Conservation (phyloP, 2,329 filamentous ascomycete genomes). For the Paecilomyces dactylethromorphus region DNA sequence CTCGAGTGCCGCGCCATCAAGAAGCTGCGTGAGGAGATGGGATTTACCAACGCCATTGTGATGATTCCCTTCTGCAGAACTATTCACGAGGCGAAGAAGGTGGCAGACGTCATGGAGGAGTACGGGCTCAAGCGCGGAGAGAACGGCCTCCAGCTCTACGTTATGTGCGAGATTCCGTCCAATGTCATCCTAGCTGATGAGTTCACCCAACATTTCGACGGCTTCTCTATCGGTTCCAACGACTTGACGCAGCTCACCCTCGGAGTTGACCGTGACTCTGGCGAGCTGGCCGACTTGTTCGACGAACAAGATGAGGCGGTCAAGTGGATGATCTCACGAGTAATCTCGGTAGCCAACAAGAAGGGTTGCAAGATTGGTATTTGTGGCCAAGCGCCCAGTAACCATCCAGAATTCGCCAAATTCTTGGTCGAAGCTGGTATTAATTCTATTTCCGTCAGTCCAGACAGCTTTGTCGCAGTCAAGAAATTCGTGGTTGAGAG, state of each 20-base stretch:
- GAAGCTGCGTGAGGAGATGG: conserved; percentile 30
- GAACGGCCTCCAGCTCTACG: conserved; percentile 31
- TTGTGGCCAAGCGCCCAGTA: conserved; percentile 35
- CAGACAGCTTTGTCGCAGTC: conserved; percentile 33
- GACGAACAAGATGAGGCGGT: conserved; percentile 35
- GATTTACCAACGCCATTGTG: conserved; percentile 31
- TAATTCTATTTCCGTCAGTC: conserved; percentile 34
- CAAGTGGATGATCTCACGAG: conserved; percentile 33
- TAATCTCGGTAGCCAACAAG: conserved; percentile 22
- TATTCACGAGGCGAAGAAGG: conserved; percentile 27
- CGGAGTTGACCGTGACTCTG: conserved; percentile 33
- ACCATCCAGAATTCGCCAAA: conserved; percentile 32
- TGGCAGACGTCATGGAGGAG: conserved; percentile 29
- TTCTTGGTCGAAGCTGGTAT: conserved; percentile 32
- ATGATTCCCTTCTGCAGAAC: conserved; percentile 37
- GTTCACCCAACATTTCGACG: conserved; percentile 34
- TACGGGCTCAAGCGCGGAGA: conserved; percentile 32
- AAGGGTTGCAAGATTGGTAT: conserved; percentile 32
- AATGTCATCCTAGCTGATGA: conserved; percentile 32
- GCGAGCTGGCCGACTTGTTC: conserved; percentile 30
- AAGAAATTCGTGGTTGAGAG: conserved; percentile 13
- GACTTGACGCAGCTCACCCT: conserved; percentile 36
- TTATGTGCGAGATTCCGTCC: conserved; percentile 39
- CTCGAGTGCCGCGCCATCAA: conserved; percentile 35
- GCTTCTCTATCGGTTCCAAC: conserved; percentile 38